Conservation (phyloP, 352 stramenopile genomes). For the Aphanomyces stellatus region DNA sequence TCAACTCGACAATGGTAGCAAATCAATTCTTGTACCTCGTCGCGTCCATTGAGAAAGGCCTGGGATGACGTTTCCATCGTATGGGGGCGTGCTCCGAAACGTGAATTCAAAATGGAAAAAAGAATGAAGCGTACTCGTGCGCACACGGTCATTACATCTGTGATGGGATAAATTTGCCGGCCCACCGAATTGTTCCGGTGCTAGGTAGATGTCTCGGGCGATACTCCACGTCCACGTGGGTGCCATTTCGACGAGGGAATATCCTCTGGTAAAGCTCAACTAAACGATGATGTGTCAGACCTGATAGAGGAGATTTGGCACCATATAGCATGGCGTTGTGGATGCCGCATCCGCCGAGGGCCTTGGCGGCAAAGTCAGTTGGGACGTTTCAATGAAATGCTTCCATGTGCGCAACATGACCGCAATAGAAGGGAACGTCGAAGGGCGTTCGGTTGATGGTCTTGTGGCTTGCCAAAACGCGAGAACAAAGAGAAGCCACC, state of each 20-base stretch:
- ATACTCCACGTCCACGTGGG: slow-evolving; percentile 64
- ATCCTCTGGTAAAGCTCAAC: slow-evolving; percentile 62
- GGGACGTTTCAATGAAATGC: slow-evolving; percentile 66
- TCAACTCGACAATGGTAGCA: too few species aligned
- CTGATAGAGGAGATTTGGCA: too few species aligned
- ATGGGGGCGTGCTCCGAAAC: neutral
- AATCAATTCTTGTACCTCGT: too few species aligned
- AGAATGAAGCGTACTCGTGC: slow-evolving; percentile 38
- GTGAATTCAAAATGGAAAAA: neutral
- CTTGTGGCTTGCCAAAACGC: too few species aligned
- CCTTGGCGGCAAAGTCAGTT: slow-evolving; percentile 73
- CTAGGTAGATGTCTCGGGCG: slow-evolving; percentile 57
- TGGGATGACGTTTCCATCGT: slow-evolving; percentile 28
- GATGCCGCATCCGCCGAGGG: slow-evolving; percentile 79
- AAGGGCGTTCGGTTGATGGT: too few species aligned
- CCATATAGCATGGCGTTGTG: slow-evolving; percentile 90
- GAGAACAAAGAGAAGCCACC: too few species aligned
- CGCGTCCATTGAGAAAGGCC: slow-evolving; percentile 44
- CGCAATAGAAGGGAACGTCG: slow-evolving; percentile 82
- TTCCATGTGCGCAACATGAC: slow-evolving; percentile 58
- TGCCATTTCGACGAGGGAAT: slow-evolving; percentile 64
- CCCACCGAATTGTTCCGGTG: slow-evolving; percentile 65
- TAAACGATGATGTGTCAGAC: too few species aligned
- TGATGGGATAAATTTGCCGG: slow-evolving; percentile 39
- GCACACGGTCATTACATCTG: slow-evolving; percentile 39